phyloP scores from a whole-genome alignment of 2,329 filamentous ascomycete species.

The Pestalotiopsis sp. region DNA sequence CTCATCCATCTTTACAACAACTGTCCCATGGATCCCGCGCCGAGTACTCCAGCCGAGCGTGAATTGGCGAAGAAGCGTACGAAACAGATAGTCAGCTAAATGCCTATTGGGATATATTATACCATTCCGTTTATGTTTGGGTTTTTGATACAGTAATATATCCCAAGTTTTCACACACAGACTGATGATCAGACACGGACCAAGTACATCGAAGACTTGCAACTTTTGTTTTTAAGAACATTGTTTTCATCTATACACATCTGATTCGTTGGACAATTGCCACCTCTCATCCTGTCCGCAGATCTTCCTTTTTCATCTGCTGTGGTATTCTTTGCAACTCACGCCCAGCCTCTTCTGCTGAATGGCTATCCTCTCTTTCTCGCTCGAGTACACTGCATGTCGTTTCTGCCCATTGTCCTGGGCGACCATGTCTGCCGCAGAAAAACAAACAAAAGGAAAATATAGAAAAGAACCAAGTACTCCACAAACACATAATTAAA shows the following conservation, averaged over 20 bases:
- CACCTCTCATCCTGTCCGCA: slow-evolving; percentile 2
- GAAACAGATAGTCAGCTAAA: too few species aligned
- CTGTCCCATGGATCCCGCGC: too few species aligned
- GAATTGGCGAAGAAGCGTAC: too few species aligned
- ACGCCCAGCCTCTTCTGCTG: neutral
- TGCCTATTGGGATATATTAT: too few species aligned
- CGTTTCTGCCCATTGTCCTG: slow-evolving; percentile 20
- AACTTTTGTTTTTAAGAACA: neutral
- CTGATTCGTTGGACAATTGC: neutral
- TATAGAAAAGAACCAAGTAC: slow-evolving; percentile 27
- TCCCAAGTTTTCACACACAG: too few species aligned
- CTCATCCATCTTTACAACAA: too few species aligned
- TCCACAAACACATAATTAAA: slow-evolving; percentile 48
- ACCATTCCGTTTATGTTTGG: too few species aligned
- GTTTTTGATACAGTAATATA: too few species aligned
- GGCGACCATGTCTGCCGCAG: slow-evolving; percentile 22
- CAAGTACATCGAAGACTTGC: neutral
- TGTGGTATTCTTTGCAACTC: slow-evolving; percentile 12
- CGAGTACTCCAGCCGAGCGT: too few species aligned
- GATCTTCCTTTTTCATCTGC: slow-evolving; percentile 3
- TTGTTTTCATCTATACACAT: slow-evolving; percentile 10
- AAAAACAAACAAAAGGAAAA: slow-evolving; percentile 27
- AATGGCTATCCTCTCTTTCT: neutral
- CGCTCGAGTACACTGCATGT: slow-evolving; percentile 2
- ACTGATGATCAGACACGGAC: neutral